phyloP scores from a whole-genome alignment of 306 rosid genomes.

The Parietaria judaica region DNA sequence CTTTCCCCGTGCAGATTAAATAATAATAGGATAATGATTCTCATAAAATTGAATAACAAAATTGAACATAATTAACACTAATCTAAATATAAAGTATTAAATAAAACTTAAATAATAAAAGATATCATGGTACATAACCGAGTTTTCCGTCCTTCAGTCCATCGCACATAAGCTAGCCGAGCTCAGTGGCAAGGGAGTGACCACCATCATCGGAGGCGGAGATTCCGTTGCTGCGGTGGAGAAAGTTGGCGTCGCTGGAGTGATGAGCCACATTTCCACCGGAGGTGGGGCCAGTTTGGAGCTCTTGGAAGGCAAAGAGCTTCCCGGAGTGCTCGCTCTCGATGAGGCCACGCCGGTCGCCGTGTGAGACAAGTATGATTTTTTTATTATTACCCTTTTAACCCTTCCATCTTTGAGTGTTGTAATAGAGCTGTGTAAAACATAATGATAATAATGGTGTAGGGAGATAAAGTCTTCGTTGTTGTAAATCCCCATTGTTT shows the following conservation, averaged over 20 bases:
- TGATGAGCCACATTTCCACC: constrained; percentile 99
- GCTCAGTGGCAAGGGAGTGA: constrained; percentile 90
- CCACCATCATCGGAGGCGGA: constrained; percentile 99
- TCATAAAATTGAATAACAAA: no score
- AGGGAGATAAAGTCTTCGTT: constrained; percentile 31
- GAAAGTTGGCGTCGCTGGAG: constrained; percentile 90
- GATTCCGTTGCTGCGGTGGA: constrained; percentile 98
- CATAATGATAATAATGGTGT: constrained; percentile 30
- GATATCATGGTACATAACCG: no score
- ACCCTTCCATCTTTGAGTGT: constrained; percentile 19
- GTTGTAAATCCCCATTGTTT: constrained; percentile 43
- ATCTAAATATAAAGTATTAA: no score
- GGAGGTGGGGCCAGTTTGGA: constrained; percentile 99
- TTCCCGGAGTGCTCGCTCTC: constrained; percentile 97
- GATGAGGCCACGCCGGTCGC: constrained; percentile 73
- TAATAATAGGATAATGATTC: no score
- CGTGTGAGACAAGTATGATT: constrained; percentile 47
- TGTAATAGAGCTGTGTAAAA: constrained; percentile 34
- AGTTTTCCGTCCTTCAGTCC: constrained; percentile 40
- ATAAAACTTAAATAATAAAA: no score
- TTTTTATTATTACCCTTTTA: constrained; percentile 20
- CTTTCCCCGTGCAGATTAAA: no score
- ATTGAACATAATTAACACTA: no score
- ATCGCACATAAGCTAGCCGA: constrained; percentile 92
- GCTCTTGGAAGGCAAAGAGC: constrained; percentile 95